Percentiles rank a stretch among this genome's conserved stretches.
phyloP scores from a whole-genome alignment of 2,329 filamentous ascomycete species.

The Tolypocladium ophioglossoides region DNA sequence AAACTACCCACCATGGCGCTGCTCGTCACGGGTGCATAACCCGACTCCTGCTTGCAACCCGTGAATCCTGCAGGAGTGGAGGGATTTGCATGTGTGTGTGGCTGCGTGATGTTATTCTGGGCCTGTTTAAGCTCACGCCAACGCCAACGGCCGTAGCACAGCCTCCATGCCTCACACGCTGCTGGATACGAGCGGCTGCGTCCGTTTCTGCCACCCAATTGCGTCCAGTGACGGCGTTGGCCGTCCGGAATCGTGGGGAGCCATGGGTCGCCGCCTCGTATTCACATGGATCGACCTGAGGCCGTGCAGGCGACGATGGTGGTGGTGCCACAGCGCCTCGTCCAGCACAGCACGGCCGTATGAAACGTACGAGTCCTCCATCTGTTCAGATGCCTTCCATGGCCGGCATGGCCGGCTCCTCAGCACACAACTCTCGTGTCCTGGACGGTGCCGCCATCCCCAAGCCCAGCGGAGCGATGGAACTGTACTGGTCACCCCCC shows the following conservation, averaged over 20 bases:
- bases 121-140: background rate
- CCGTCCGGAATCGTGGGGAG: background rate
- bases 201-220: background rate
- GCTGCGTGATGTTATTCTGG: background rate
- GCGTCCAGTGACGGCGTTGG: background rate
- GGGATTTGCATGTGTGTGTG: background rate
- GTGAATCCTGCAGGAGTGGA: background rate
- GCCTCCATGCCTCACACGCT: background rate
- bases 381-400: background rate
- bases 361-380: background rate
- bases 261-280: background rate
- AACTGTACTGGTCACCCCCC: background rate
- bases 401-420: background rate
- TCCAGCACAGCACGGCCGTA: too few relatives aligned
- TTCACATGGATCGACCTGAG: background rate
- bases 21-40: background rate
- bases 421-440: background rate
- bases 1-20: background rate
- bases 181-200: constrained; percentile 1
- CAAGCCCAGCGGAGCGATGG: background rate
- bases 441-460: too few relatives aligned
- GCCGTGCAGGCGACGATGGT: background rate
- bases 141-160: background rate
- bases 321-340: background rate
- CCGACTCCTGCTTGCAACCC: background rate